Percentiles rank a stretch among this genome's conserved stretches.
These are phyloP conservation scores for Termitomyces sp. DNA, from an alignment of 768 basidiomycete genomes.

Conservation along the genomic window DNA sequence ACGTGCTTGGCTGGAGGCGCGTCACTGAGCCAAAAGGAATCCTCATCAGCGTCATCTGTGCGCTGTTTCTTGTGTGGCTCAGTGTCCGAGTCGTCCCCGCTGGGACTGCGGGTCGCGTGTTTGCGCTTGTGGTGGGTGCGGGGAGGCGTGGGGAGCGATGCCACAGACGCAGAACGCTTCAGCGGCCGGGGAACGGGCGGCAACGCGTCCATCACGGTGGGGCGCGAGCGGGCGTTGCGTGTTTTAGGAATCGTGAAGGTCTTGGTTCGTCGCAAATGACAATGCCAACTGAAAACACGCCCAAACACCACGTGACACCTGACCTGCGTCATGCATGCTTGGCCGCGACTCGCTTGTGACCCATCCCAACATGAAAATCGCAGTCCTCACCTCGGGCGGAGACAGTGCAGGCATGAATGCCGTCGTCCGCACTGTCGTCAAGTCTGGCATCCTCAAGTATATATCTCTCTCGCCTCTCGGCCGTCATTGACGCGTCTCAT, in stretches of 20 bases:
- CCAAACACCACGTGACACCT: not conserved
- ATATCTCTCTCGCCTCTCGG: not conserved
- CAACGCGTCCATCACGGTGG: conserved; percentile 20
- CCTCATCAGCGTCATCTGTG: conserved; percentile 37
- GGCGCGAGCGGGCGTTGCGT: not conserved
- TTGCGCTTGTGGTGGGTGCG: conserved; percentile 48
- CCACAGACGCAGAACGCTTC: conserved; percentile 60
- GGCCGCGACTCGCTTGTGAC: not conserved
- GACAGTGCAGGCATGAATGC: conserved; percentile 99
- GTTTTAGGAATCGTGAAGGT: conserved; percentile 5
- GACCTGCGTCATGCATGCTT: not conserved
- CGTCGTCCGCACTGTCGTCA: conserved; percentile 89
- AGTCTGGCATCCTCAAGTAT: conserved; percentile 86
- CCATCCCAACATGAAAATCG: conserved; percentile 66
- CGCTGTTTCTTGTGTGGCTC: conserved; percentile 37
- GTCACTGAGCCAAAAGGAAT: conserved; percentile 42
- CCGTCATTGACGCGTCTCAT: not conserved
- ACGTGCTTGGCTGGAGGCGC: conserved; percentile 11
- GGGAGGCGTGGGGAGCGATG: conserved; percentile 64
- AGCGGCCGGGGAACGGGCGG: conserved; percentile 33
- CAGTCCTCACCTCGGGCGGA: conserved; percentile 92
- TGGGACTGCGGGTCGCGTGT: conserved; percentile 26
- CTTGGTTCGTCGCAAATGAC: not conserved
- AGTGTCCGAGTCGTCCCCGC: conserved; percentile 38
- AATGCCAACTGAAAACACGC: not conserved